phyloP scores from a whole-genome alignment of 2,329 filamentous ascomycete species.

The Diaporthe humulicola region DNA sequence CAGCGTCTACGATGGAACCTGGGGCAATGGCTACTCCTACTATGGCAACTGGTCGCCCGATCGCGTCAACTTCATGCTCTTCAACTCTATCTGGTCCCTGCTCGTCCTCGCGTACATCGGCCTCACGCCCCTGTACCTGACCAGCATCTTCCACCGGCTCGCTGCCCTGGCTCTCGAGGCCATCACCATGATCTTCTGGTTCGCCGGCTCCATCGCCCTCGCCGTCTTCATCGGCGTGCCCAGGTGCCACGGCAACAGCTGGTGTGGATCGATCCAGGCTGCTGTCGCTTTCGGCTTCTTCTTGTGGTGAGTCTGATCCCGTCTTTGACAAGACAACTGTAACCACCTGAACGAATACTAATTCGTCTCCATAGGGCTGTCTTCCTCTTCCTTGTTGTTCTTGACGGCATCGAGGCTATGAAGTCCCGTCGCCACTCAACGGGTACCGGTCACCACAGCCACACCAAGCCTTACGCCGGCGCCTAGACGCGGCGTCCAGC shows the following conservation, averaged over 20 bases:
- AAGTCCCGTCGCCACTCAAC: slow-evolving; percentile 54
- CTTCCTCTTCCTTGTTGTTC: slow-evolving; percentile 60
- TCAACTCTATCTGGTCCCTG: slow-evolving; percentile 82
- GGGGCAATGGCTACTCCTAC: slow-evolving; percentile 42
- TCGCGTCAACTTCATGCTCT: slow-evolving; percentile 82
- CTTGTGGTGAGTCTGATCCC: slow-evolving; percentile 59
- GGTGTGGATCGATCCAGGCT: slow-evolving; percentile 73
- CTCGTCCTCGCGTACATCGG: slow-evolving; percentile 79
- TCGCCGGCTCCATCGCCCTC: slow-evolving; percentile 84
- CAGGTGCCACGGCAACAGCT: slow-evolving; percentile 63
- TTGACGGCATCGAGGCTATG: slow-evolving; percentile 61
- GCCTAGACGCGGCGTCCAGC: slow-evolving; percentile 31
- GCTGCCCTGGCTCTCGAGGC: slow-evolving; percentile 76
- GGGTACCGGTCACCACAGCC: slow-evolving; percentile 23
- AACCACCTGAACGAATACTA: not conserved
- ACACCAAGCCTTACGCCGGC: slow-evolving; percentile 43
- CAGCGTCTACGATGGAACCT: slow-evolving; percentile 57
- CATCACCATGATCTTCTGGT: slow-evolving; percentile 89
- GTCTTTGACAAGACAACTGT: not conserved
- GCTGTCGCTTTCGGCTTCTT: slow-evolving; percentile 77
- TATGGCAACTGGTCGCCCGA: slow-evolving; percentile 58
- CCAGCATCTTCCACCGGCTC: slow-evolving; percentile 72
- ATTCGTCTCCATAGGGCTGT: slow-evolving; percentile 54
- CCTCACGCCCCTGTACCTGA: slow-evolving; percentile 74
- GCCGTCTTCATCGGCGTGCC: slow-evolving; percentile 74